Evolutionary conservation across 1,284 basidiomycete species (phyloP), one percentile per base, ranked within the genome.

Genomic region (Pseudozyma tsukubaensis): DNA sequence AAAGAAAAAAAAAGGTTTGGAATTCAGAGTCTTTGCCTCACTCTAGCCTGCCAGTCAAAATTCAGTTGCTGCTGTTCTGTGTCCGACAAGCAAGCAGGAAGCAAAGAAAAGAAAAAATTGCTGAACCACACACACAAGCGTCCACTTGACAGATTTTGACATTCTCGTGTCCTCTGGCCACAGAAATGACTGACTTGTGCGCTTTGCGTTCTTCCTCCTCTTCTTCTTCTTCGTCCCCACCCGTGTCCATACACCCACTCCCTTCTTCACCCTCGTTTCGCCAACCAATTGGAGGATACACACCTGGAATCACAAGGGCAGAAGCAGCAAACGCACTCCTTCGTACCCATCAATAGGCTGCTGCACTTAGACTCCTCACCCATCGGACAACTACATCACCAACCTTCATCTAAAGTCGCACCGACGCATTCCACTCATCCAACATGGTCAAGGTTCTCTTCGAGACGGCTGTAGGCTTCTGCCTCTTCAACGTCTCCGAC

Each of bases 401-500:
- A 5, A 12, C 4, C 13, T 36, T 39, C 37, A 32, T 36, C 19
- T 37, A 3, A 40, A 44, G 35, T 35, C 50, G 19, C 51, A 29
- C 14, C 32, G 40, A 18, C 18, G 35, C 44, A 52, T 18, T 37
- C 56, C 37, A 19, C 6, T 42, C 18, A 34, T n/a, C 57, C 74
- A 76, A 12, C 36, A 83, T 83, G 81, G 81, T 83, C 66, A 76
- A 82, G 69, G 81, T 83, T n/a, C 77, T 83, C 53, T 83, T 83
- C 61, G 81, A 83, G 79, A 83, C 81, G 12, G 80, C 81, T 47
- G 81, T 83, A 40, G 94, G 96, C 86, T 98, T 95, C 88, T 95
- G 94, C 88, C 92, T 99, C 62, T 98, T 99, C 90, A 97, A 97
- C 86, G 89, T 97, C 76, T 91, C 92, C 64, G 93, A 96, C 86